phyloP scores from a whole-genome alignment of 225 moss, liverwort and hornwort genomes.

The Polytrichum formosum region DNA sequence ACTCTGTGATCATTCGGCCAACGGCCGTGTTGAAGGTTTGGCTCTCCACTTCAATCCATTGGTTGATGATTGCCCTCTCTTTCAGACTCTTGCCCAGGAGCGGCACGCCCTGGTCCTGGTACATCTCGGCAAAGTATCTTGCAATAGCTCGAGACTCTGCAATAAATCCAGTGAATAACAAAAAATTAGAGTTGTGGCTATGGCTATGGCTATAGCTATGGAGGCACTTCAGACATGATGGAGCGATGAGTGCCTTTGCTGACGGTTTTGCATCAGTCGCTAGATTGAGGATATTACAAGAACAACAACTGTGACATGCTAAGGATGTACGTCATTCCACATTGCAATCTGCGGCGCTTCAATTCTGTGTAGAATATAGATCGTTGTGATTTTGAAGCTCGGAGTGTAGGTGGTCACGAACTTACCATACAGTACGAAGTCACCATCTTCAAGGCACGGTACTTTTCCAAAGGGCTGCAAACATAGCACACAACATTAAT shows the following conservation, averaged over 20 bases:
- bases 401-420: too few relatives aligned
- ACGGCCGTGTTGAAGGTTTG: slow-evolving; percentile 53
- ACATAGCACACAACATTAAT: background rate
- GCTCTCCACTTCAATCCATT: slow-evolving; percentile 74
- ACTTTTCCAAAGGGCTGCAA: slow-evolving; percentile 26
- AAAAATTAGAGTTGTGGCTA: background rate
- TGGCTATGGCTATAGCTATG: background rate
- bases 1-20: slow-evolving; percentile 39
- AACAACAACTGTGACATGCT: background rate
- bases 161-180: background rate
- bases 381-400: too few relatives aligned
- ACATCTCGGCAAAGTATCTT: slow-evolving; percentile 64
- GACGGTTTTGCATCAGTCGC: too few relatives aligned
- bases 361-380: too few relatives aligned
- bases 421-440: too few relatives aligned
- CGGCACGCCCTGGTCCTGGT: slow-evolving; percentile 49
- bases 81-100: slow-evolving; percentile 60
- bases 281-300: background rate
- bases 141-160: slow-evolving; percentile 81
- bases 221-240: background rate
- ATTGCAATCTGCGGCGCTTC: background rate
- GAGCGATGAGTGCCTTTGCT: background rate
- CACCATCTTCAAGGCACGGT: too few relatives aligned
- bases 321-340: background rate
- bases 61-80: slow-evolving; percentile 61